Conservation (phyloP, 495 filamentous ascomycete species). For the Lophium mytilinum region DNA sequence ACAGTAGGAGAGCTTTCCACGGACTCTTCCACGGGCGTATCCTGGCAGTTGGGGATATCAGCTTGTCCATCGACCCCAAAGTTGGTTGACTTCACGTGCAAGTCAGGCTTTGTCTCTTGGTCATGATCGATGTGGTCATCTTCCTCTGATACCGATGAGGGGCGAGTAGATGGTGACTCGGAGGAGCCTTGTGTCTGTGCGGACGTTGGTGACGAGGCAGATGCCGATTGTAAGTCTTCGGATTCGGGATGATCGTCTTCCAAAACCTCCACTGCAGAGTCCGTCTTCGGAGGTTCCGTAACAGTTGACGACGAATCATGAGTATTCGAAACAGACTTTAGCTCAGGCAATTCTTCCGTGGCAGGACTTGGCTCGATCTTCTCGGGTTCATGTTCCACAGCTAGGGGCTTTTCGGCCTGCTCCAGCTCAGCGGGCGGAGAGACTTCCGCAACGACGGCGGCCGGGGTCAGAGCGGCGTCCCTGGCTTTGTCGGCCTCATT, state of each 20-base stretch:
- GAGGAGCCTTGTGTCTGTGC: slow-evolving; percentile 23
- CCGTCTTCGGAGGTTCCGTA: neutral
- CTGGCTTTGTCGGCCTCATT: neutral
- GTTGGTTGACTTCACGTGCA: neutral
- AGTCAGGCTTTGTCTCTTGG: neutral
- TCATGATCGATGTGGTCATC: neutral
- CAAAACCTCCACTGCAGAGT: slow-evolving; percentile 11
- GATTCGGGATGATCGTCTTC: slow-evolving; percentile 4
- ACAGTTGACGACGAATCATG: neutral
- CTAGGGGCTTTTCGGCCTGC: neutral
- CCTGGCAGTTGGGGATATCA: slow-evolving; percentile 2
- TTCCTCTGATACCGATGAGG: slow-evolving; percentile 27
- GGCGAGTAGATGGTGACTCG: slow-evolving; percentile 20
- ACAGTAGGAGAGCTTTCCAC: slow-evolving; percentile 23
- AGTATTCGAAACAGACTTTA: neutral
- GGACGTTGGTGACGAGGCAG: slow-evolving; percentile 22
- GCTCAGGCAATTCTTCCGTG: neutral
- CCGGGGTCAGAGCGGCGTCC: neutral
- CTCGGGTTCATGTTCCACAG: neutral
- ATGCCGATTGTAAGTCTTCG: slow-evolving; percentile 20
- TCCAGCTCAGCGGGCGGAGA: neutral
- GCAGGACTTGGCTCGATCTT: neutral
- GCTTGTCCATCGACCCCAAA: neutral
- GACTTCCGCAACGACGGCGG: neutral
- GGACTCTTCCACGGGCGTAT: slow-evolving; percentile 10